phyloP scores from a whole-genome alignment of 768 basidiomycete genomes.

The Tulasnella sp. region DNA sequence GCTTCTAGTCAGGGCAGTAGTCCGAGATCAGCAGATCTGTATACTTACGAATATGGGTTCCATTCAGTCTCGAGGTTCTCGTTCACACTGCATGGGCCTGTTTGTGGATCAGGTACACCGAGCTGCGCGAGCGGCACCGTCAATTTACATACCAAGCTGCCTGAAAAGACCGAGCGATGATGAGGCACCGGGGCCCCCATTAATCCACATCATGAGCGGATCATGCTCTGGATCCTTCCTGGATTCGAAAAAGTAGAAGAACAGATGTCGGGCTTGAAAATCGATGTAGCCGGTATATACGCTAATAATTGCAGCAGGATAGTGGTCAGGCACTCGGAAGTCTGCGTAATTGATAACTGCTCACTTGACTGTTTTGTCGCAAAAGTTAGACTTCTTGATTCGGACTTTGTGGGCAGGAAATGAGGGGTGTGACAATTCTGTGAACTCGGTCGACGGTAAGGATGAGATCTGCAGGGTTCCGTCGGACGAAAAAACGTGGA shows the following conservation, averaged over 20 bases:
- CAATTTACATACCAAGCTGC: conserved; percentile 13
- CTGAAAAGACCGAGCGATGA: conserved; percentile 6
- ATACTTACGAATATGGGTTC: conserved; percentile 12
- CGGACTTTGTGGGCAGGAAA: too few relatives aligned
- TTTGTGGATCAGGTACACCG: background rate
- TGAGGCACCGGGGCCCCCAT: conserved; percentile 4
- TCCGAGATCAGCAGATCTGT: too few relatives aligned
- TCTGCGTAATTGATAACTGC: too few relatives aligned
- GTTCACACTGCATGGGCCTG: background rate
- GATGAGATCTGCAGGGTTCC: too few relatives aligned
- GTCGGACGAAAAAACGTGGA: too few relatives aligned
- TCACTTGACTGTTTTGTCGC: too few relatives aligned
- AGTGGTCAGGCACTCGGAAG: conserved; percentile 2
- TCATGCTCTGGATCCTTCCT: conserved; percentile 14
- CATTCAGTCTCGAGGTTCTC: background rate
- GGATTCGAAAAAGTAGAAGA: conserved; percentile 17
- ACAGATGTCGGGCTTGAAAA: conserved; percentile 14
- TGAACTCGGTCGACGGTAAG: too few relatives aligned
- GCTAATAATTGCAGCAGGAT: background rate
- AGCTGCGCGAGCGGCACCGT: background rate
- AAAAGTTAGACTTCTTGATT: too few relatives aligned
- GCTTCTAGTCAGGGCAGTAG: background rate
- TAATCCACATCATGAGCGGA: conserved; percentile 17
- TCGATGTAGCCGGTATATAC: conserved; percentile 17
- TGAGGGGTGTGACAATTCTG: too few relatives aligned